These are phyloP conservation scores for Dentipellis sp. DNA, from an alignment of 768 basidiomycete species.

Conservation along the genomic window DNA sequence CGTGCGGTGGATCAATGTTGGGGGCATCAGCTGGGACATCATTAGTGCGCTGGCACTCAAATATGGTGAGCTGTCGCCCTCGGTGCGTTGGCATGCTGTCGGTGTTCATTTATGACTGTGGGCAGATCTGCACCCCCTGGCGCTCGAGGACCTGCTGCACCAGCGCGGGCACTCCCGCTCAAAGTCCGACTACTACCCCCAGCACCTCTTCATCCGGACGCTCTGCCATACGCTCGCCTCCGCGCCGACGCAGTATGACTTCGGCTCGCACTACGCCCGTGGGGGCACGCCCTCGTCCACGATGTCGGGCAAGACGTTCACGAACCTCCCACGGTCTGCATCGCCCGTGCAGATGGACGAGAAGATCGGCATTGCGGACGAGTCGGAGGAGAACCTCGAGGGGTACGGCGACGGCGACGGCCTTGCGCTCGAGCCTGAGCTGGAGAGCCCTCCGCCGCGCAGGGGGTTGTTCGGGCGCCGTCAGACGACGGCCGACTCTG, in stretches of 20 bases:
- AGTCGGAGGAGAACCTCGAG: conserved; percentile 20
- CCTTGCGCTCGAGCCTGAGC: neutral
- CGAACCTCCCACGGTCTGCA: conserved; percentile 24
- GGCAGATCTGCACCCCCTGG: conserved; percentile 59
- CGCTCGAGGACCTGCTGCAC: conserved; percentile 60
- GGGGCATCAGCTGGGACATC: conserved; percentile 63
- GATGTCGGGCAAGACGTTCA: conserved; percentile 12
- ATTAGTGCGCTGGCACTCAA: conserved; percentile 57
- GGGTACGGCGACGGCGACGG: conserved; percentile 2
- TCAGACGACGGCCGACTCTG: too few relatives aligned
- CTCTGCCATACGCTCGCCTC: conserved; percentile 49
- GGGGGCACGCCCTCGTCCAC: neutral
- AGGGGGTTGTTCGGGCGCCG: too few relatives aligned
- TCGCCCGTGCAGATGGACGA: conserved; percentile 21
- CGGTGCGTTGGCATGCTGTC: neutral
- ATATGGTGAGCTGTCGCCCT: conserved; percentile 35
- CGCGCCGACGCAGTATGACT: neutral
- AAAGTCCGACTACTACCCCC: conserved; percentile 60
- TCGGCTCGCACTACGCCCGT: neutral
- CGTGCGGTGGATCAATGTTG: conserved; percentile 69
- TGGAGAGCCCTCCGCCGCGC: too few relatives aligned
- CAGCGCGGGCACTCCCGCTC: conserved; percentile 42
- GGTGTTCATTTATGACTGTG: neutral
- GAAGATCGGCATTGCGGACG: conserved; percentile 11
- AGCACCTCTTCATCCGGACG: conserved; percentile 63